phyloP scores from a whole-genome alignment of 225 moss, liverwort and hornwort genomes.

The Rhytidiadelphus loreus region DNA sequence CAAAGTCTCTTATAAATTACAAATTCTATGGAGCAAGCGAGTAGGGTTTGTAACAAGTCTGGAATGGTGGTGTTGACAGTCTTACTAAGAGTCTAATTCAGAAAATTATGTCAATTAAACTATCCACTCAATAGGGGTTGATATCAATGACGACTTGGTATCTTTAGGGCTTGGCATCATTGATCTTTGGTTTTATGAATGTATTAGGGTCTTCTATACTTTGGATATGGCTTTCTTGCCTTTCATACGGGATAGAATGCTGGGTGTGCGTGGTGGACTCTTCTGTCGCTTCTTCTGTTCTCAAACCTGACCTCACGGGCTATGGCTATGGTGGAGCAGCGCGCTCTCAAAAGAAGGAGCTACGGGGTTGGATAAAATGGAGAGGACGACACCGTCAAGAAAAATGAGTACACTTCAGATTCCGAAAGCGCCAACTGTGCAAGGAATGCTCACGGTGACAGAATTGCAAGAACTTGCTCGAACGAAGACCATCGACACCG shows the following conservation, averaged over 20 bases:
- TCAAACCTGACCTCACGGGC: not conserved
- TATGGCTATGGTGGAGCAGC: not conserved
- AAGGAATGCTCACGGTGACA: slow-evolving; percentile 61
- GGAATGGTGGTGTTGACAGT: not conserved
- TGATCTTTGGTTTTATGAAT: not conserved
- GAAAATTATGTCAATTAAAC: not conserved
- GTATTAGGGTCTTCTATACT: not conserved
- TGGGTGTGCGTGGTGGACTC: too few relatives aligned
- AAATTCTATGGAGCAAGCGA: not conserved
- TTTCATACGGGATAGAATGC: not conserved
- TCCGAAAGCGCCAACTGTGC: slow-evolving; percentile 2
- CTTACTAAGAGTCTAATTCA: not conserved
- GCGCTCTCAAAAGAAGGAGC: not conserved
- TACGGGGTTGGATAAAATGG: not conserved
- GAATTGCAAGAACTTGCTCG: slow-evolving; percentile 36
- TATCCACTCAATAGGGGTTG: not conserved
- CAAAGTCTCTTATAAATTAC: not conserved
- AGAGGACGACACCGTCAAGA: not conserved
- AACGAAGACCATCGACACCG: slow-evolving; percentile 48
- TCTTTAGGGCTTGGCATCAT: not conserved
- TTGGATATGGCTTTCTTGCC: not conserved
- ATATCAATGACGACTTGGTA: not conserved
- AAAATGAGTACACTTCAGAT: slow-evolving; percentile 1
- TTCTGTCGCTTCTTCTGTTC: not conserved
- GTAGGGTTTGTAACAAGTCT: not conserved